Evolutionary conservation across 2,329 filamentous ascomycete genomes (phyloP).

Genomic region (Davidsoniella virescens): DNA sequence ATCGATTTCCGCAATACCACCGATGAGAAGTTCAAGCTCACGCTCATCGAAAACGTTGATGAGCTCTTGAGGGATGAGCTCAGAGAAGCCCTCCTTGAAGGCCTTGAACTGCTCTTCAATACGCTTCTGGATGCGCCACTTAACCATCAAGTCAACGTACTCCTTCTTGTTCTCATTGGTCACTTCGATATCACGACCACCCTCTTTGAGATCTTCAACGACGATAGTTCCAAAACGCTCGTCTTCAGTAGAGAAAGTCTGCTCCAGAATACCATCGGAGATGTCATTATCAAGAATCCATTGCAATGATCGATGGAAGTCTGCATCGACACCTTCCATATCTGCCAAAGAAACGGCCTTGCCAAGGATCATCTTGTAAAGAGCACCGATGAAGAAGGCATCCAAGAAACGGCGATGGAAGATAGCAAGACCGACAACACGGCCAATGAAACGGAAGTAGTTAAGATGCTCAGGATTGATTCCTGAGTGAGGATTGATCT

Average conservation of each 20-base stretch:
- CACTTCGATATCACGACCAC: slow-evolving; percentile 81
- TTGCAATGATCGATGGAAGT: slow-evolving; percentile 89
- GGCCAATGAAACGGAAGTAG: slow-evolving; percentile 99
- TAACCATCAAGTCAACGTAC: slow-evolving; percentile 95
- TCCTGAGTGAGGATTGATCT: slow-evolving; percentile 98
- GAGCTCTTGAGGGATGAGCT: slow-evolving; percentile 87
- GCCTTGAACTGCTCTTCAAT: slow-evolving; percentile 97
- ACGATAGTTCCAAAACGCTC: slow-evolving; percentile 91
- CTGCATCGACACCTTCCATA: slow-evolving; percentile 97
- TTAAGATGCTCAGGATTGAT: slow-evolving; percentile 99
- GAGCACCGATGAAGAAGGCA: slow-evolving; percentile 95
- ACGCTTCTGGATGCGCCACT: slow-evolving; percentile 98
- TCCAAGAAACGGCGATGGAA: slow-evolving; percentile 97
- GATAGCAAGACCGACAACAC: slow-evolving; percentile 89
- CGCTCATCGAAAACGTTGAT: slow-evolving; percentile 98
- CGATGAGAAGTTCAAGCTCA: slow-evolving; percentile 88
- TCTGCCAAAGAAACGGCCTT: slow-evolving; percentile 85
- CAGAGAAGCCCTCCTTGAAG: slow-evolving; percentile 93
- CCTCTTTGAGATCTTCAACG: slow-evolving; percentile 83
- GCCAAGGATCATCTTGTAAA: slow-evolving; percentile 98
- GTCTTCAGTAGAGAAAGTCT: slow-evolving; percentile 94
- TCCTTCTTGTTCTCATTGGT: slow-evolving; percentile 98
- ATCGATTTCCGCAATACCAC: slow-evolving; percentile 98
- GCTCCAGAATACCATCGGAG: slow-evolving; percentile 73
- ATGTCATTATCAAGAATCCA: slow-evolving; percentile 99